Evolutionary conservation across 1,284 basidiomycete genomes (phyloP), one percentile per base, ranked within the genome.

Genomic region (Tausonia pullulans): DNA sequence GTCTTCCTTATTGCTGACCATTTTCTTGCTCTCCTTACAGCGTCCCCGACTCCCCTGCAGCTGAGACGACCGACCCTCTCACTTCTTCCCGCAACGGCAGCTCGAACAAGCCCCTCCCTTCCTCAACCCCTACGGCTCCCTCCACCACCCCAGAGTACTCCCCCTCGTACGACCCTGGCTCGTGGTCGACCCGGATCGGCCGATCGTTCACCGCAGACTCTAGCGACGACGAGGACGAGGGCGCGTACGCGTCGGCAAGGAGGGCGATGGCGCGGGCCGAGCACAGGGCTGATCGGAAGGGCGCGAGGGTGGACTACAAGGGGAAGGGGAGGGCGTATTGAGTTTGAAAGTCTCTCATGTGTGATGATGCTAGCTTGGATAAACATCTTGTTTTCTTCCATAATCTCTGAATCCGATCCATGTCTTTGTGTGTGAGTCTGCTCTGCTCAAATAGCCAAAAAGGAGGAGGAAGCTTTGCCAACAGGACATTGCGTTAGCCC

Each of bases 211-310:
- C 46, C 0, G 68, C 49, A 2, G 67, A 62, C 41, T 65, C 63
- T 2, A 73, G 63, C 40, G 64, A 65, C 9, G 49, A 67, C 65
- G 49, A 74, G 68, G 50, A 75, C 55, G 58, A 71, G 58, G 48
- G 64, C 65, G 16, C 70, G 49, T 66, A 66, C 27, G 65, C 65
- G 16, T 60, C 48, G 10, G 65, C 65, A 13, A 59, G 60, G 45
- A 11, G 65, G 16, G 65, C 65, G 9, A 66, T 66, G 65, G 57
- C 57, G 51, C 9, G 64, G 16, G 64, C 64, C n/a, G 49, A 53
- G 39, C 53, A 54, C 9, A 56, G 61, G 49, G 53, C 53, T 43
- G 60, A 65, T 39, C 48, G 49, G 5, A 53, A 51, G 16, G 64
- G 63, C 27, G 57, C 40, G 54, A 52, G 44, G 4, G 62, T 27